Base-by-base conservation (phyloP, 768 basidiomycete genomes). In the Lactarius quietus region DNA sequence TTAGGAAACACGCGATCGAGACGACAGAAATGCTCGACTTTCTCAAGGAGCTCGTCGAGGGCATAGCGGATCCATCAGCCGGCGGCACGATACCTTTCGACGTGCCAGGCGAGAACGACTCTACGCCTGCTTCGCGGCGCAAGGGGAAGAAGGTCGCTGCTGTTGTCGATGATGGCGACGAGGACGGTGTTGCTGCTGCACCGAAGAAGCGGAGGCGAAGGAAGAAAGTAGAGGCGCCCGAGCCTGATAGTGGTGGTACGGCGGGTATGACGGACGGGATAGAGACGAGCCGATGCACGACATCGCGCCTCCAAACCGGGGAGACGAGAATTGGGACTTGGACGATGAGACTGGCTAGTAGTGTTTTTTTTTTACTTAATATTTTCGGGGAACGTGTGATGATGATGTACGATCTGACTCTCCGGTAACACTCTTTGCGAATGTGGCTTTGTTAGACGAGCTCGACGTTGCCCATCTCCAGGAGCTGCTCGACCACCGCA, bases 1-100 rank as follows among this genome's bases (percentile, higher is more conserved):
- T 9, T 14, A 98, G 95, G 68, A 98, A 98, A 81, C 92, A 94
- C 70, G 93, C 94, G 0, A 87, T 98, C 10, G 89, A 92, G 63
- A 88, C 86, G 18, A 90, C 87, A 14, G 88, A 93, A 68, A 91
- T 87, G 80, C 86, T 98, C 57, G 96, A 98, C 75, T 98, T 98
- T 76, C 83, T 98, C 36, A 90, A 92, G 73, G 95, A 98, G 73
- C 86, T 97, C 59, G 94, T 96, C 28, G 86, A 90, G 72, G 78
- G 81, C 39, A 86, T 96, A 7, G 89, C 92, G 1, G 95, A 98
- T 75, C 95, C 95, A 0, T 89, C 91, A 4, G 86, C 86, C 23
- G 90, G 92, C 14, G 91, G 89, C 2, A 92, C 89, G 0, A 84
- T 90, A 51, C 86, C 90, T 71, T 74, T 92, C 26, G 87, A 89